Evolutionary conservation across 805 yeast species (phyloP), one percentile per base, ranked within the genome.

Genomic region (Hyphopichia homilentoma): DNA sequence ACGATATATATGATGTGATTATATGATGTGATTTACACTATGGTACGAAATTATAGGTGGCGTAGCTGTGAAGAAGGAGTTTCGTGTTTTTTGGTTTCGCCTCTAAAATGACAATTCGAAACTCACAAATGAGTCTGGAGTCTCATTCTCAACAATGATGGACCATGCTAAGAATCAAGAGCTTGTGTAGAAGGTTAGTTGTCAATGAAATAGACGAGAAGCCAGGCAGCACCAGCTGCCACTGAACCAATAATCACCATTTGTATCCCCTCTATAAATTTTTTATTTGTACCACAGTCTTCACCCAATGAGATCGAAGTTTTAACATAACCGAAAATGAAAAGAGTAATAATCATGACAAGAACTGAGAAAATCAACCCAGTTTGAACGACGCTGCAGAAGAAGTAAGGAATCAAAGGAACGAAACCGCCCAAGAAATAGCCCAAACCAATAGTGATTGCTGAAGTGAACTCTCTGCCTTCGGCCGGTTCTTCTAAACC

Each of bases 151-250:
- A n/a, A n/a, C n/a, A n/a, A n/a, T n/a, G n/a, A n/a, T n/a, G n/a
- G n/a, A n/a, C n/a, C n/a, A n/a, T n/a, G n/a, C n/a, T n/a, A n/a
- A n/a, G n/a, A n/a, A n/a, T n/a, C n/a, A n/a, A n/a, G n/a, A n/a
- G n/a, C n/a, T n/a, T n/a, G n/a, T n/a, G n/a, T n/a, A n/a, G n/a
- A n/a, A n/a, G n/a, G n/a, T 34, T 36, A 53, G 27, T 48, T 46
- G 37, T 54, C 96, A 39, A 90, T 79, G 42, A 81, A 57, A 54
- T 79, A 82, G 21, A 90, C 98, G 54, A 89, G 75, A 27, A 77
- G 77, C 95, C 96, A 90, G 7, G 98, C 98, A 16, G 95, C 84
- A 4, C 96, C 95, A 4, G 98, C 97, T 15, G 98, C 97, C 20
- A 84, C 65, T n/a, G 97, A 94, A 24, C 98, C 98, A 31, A 86